Evolutionary conservation across 345 rosid species (phyloP).

Genomic region (Pseudoturritis turrita): DNA sequence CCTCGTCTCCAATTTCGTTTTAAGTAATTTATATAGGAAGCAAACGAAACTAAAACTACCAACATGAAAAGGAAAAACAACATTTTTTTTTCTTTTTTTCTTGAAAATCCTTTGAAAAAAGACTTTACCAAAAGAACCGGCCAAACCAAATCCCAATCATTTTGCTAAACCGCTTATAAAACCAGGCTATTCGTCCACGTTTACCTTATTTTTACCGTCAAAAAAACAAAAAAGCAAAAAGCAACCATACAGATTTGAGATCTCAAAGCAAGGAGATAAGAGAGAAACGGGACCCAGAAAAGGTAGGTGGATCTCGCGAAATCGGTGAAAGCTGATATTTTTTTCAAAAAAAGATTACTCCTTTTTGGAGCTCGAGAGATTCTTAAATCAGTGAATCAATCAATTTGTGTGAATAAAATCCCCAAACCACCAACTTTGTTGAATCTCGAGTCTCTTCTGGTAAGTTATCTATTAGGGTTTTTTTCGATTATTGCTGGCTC

Average conservation of each 20-base stretch:
- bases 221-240: background rate
- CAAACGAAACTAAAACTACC: too few species aligned
- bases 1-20: background rate
- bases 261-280: background rate
- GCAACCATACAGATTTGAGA: background rate
- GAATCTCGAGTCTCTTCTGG: constrained; percentile 9
- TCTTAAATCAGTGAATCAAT: background rate
- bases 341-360: background rate
- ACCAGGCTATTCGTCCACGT: background rate
- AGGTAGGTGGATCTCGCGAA: constrained; percentile 16
- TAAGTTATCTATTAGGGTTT: background rate
- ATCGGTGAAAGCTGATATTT: background rate
- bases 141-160: background rate
- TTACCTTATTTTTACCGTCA: background rate
- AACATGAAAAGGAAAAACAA: too few species aligned
- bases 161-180: background rate
- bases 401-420: background rate
- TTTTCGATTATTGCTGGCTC: background rate
- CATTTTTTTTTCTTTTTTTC: too few species aligned
- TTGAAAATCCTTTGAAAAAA: too few species aligned
- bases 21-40: too few species aligned
- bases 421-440: background rate
- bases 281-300: background rate
- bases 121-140: too few species aligned
- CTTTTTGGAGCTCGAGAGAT: background rate